phyloP scores from a whole-genome alignment of 2,329 filamentous ascomycete species.

The Neofusicoccum sp. region DNA sequence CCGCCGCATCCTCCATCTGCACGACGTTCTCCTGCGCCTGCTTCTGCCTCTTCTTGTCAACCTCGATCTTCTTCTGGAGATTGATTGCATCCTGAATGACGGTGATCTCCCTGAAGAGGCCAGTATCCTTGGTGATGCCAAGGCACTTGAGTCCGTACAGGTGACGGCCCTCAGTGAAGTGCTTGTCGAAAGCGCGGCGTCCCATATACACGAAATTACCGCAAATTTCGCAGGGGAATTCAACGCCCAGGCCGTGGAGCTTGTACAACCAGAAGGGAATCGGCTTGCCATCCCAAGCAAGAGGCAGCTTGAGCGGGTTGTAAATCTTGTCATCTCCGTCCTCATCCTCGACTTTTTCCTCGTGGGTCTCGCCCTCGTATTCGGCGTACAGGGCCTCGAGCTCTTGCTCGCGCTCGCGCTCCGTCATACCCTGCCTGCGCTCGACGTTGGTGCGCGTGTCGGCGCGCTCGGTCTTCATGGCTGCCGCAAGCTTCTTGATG shows the following conservation, averaged over 20 bases:
- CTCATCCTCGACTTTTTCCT: constrained; percentile 62
- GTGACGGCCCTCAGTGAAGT: constrained; percentile 92
- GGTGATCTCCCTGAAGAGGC: constrained; percentile 90
- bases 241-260: constrained; percentile 88
- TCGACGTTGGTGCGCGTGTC: constrained; percentile 95
- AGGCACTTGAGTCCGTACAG: constrained; percentile 92
- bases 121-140: constrained; percentile 72
- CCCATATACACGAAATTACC: constrained; percentile 99
- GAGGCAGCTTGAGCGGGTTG: constrained; percentile 91
- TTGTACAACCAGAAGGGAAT: constrained; percentile 96
- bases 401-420: constrained; percentile 90
- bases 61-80: constrained; percentile 90
- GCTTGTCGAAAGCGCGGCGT: constrained; percentile 92
- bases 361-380: constrained; percentile 45
- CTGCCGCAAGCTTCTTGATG: constrained; percentile 72
- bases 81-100: constrained; percentile 83
- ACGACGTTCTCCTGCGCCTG: constrained; percentile 79
- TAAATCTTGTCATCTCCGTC: constrained; percentile 81
- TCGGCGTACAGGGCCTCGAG: constrained; percentile 79
- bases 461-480: constrained; percentile 82
- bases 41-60: constrained; percentile 75
- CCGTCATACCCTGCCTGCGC: constrained; percentile 95
- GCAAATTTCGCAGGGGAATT: constrained; percentile 85
- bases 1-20: constrained; percentile 97
- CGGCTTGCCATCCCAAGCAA: constrained; percentile 98